phyloP scores from a whole-genome alignment of 305 asterid species.

The Salvia sclarea region DNA sequence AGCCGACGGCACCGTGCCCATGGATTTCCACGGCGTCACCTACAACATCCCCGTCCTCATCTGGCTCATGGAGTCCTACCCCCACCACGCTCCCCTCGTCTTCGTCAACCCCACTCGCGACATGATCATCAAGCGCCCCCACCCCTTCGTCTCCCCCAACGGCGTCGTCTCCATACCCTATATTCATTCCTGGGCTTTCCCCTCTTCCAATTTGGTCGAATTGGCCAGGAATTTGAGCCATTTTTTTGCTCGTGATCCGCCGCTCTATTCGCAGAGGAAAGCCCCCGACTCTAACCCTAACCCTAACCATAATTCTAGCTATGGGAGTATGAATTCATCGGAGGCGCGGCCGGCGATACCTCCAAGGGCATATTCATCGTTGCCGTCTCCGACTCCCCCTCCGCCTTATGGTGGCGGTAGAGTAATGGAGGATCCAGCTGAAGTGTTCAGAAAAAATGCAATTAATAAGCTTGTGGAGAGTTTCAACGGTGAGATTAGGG shows the following conservation, averaged over 20 bases:
- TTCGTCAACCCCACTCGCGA: slow-evolving; percentile 89
- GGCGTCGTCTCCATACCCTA: slow-evolving; percentile 83
- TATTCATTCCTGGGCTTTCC: slow-evolving; percentile 79
- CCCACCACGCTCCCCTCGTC: slow-evolving; percentile 83
- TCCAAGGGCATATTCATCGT: slow-evolving; percentile 60
- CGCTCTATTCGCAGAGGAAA: slow-evolving; percentile 74
- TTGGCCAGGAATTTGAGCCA: slow-evolving; percentile 62
- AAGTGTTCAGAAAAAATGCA: slow-evolving; percentile 65
- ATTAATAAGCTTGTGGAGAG: slow-evolving; percentile 61
- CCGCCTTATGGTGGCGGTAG: slow-evolving; percentile 74
- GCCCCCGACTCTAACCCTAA: slow-evolving; percentile 46
- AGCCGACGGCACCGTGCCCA: slow-evolving; percentile 84
- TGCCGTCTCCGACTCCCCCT: slow-evolving; percentile 63
- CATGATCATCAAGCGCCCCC: slow-evolving; percentile 84
- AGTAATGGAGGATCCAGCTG: slow-evolving; percentile 64
- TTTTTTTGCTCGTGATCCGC: slow-evolving; percentile 84
- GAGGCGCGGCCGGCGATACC: slow-evolving; percentile 66
- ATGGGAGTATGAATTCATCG: slow-evolving; percentile 45
- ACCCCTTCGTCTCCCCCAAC: slow-evolving; percentile 78
- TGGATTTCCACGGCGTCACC: slow-evolving; percentile 62
- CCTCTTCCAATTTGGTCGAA: slow-evolving; percentile 79
- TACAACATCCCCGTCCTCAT: slow-evolving; percentile 86
- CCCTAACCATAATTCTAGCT: slow-evolving; percentile 38
- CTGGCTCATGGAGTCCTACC: slow-evolving; percentile 94
- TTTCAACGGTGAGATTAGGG: slow-evolving; percentile 56